Evolutionary conservation across 2,329 filamentous ascomycete species (phyloP).

Genomic region (Calonectria leucothoes): DNA sequence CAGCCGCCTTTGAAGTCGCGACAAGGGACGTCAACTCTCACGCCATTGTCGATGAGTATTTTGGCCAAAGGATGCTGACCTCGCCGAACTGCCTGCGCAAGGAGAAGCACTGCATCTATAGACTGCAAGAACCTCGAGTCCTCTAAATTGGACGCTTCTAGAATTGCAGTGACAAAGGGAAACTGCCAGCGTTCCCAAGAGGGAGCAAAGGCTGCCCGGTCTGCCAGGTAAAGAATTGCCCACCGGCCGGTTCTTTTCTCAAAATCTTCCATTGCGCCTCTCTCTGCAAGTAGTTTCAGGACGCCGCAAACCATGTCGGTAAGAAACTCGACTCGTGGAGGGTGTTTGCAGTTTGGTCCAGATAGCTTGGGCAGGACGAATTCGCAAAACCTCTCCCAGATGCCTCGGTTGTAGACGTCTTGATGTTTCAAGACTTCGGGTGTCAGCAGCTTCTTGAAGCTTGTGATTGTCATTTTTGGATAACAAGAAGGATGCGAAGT

Average conservation of each 20-base stretch:
- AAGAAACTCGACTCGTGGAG: slow-evolving; percentile 27
- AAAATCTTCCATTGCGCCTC: slow-evolving; percentile 28
- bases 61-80: slow-evolving; percentile 16
- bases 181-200: slow-evolving; percentile 31
- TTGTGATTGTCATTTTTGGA: slow-evolving; percentile 20
- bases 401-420: slow-evolving; percentile 29
- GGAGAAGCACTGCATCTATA: slow-evolving; percentile 20
- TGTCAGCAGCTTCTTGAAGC: slow-evolving; percentile 38
- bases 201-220: not conserved
- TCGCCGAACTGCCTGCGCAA: slow-evolving; percentile 19
- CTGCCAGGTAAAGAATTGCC: slow-evolving; percentile 29
- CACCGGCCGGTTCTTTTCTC: slow-evolving; percentile 29
- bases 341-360: slow-evolving; percentile 8
- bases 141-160: slow-evolving; percentile 2
- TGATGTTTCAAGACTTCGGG: slow-evolving; percentile 33
- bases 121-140: slow-evolving; percentile 15
- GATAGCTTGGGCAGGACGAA: slow-evolving; percentile 27
- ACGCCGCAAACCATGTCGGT: slow-evolving; percentile 26
- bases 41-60: slow-evolving; percentile 25
- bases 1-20: slow-evolving; percentile 8
- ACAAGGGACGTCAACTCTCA: slow-evolving; percentile 22
- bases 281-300: slow-evolving; percentile 24
- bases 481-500: slow-evolving; percentile 41
- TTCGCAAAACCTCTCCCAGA: slow-evolving; percentile 43
- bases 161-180: slow-evolving; percentile 19